Evolutionary conservation across 2,329 filamentous ascomycete genomes (phyloP).

Genomic region (Talaromyces atroroseus): DNA sequence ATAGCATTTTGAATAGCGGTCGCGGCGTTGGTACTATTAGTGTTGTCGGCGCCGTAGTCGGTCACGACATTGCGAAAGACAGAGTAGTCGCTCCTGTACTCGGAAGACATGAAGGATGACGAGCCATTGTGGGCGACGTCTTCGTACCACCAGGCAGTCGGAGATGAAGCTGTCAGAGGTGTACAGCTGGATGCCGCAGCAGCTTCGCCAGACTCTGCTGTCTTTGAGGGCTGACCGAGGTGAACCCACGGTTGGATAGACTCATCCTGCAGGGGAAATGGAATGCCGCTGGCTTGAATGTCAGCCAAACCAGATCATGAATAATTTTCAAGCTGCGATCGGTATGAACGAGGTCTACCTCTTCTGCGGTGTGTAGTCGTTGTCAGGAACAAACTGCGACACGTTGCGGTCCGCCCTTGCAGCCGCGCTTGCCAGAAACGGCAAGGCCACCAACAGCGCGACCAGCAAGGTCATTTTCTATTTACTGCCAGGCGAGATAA

Average conservation of each 20-base stretch:
- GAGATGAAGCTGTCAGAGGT: conserved; percentile 11
- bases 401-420: conserved; percentile 4
- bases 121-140: conserved; percentile 25
- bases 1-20: conserved; percentile 27
- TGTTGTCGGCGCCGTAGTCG: conserved; percentile 30
- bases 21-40: conserved; percentile 25
- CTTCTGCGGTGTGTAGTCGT: conserved; percentile 11
- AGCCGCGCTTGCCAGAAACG: conserved; percentile 8
- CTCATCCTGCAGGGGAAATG: conserved; percentile 18
- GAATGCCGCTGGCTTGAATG: conserved; percentile 16
- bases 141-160: conserved; percentile 21
- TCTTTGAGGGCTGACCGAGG: not conserved
- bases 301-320: not conserved
- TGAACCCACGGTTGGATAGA: conserved; percentile 17
- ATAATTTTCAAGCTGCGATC: too few species aligned
- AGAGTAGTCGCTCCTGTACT: conserved; percentile 25
- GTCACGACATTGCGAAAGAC: conserved; percentile 35
- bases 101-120: conserved; percentile 22
- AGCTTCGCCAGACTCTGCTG: not conserved
- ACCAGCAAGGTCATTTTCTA: conserved; percentile 9
- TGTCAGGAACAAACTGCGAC: conserved; percentile 5
- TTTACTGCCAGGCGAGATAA: not conserved
- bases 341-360: not conserved
- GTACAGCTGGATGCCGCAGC: conserved; percentile 5
- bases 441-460: conserved; percentile 10